These are phyloP conservation scores for Agaricus blazei DNA, from an alignment of 768 basidiomycete species.

Conservation along the genomic window DNA sequence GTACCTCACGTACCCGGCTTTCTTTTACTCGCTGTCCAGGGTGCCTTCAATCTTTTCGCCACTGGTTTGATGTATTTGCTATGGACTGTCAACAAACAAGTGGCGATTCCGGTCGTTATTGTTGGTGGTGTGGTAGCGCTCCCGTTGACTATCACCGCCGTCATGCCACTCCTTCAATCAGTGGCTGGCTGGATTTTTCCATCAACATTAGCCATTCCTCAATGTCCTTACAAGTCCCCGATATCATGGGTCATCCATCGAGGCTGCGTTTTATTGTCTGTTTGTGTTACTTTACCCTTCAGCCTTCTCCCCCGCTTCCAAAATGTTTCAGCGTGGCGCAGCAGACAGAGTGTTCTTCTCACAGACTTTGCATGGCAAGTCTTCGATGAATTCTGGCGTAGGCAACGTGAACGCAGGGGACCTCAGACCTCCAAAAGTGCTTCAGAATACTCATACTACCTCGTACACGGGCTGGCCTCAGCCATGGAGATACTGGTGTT, in stretches of 20 bases:
- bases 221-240: conserved; percentile 8
- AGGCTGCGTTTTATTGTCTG: neutral
- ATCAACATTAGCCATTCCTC: neutral
- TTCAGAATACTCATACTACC: conserved; percentile 1
- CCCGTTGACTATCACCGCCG: neutral
- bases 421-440: conserved; percentile 1
- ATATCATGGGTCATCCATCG: conserved; percentile 5
- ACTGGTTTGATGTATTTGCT: conserved; percentile 5
- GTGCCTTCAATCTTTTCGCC: conserved; percentile 2
- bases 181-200: neutral
- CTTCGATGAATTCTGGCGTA: neutral
- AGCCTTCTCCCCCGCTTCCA: neutral
- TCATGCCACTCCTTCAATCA: conserved; percentile 5
- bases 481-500: conserved; percentile 2
- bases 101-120: conserved; percentile 3
- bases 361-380: conserved; percentile 1
- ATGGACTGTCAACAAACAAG: neutral
- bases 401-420: neutral
- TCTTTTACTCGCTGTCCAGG: conserved; percentile 3
- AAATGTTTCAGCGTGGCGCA: neutral
- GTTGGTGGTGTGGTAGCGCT: neutral
- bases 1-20: conserved; percentile 1
- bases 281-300: neutral
- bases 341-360: neutral
- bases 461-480: neutral